Evolutionary conservation across 306 rosid genomes (phyloP).

Genomic region (Vigna hirtella): DNA sequence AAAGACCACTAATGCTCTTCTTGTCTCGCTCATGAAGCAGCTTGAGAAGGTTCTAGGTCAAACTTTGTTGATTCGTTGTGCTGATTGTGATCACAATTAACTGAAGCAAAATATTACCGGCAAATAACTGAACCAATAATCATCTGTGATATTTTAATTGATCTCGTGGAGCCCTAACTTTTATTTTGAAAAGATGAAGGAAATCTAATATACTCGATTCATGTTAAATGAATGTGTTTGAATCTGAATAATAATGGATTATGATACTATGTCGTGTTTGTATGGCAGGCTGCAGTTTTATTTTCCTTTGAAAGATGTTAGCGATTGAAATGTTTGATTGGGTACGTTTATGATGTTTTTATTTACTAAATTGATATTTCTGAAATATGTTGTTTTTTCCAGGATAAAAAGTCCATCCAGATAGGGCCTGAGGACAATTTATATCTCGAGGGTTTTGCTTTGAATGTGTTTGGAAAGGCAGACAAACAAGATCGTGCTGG

Average conservation of each 20-base stretch:
- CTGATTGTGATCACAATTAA: constrained; percentile 27
- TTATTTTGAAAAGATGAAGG: constrained; percentile 11
- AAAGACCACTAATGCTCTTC: constrained; percentile 88
- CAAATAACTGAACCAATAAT: background rate
- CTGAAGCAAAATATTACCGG: background rate
- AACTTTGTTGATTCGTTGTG: background rate
- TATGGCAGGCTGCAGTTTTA: background rate
- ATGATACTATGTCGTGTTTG: background rate
- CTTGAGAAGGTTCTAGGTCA: constrained; percentile 77
- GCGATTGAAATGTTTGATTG: constrained; percentile 28
- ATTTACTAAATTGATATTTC: background rate
- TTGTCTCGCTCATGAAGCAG: constrained; percentile 96
- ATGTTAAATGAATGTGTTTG: constrained; percentile 1
- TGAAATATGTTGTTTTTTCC: constrained; percentile 28
- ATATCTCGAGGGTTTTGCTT: constrained; percentile 94
- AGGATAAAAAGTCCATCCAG: constrained; percentile 90
- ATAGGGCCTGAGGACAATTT: constrained; percentile 90
- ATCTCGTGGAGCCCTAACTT: constrained; percentile 4
- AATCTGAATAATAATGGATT: constrained; percentile 4
- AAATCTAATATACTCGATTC: background rate
- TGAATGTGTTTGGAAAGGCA: constrained; percentile 88
- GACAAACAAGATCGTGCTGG: constrained; percentile 99
- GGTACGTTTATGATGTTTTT: background rate
- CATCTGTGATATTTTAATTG: background rate
- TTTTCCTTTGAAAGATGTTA: constrained; percentile 1